Conservation (phyloP, 768 basidiomycete species). For the Russula abietina region DNA sequence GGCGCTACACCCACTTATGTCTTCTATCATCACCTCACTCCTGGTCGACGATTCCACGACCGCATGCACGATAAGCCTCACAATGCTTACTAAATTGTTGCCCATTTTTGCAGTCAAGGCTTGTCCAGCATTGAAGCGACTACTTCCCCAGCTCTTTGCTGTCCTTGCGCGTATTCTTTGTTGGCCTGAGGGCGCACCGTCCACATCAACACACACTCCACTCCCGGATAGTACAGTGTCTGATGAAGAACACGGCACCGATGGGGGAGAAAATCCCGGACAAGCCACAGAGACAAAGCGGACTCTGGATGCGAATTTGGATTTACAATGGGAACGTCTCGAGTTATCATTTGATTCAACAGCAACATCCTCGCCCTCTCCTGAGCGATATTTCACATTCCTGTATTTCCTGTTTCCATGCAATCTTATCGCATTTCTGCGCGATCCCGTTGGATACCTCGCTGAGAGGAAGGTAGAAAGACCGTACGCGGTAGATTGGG, state of each 20-base stretch:
- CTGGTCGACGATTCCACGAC: constrained; percentile 73
- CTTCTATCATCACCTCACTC: constrained; percentile 58
- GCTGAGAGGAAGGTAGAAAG: constrained; percentile 43
- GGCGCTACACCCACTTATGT: constrained; percentile 57
- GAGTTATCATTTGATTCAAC: constrained; percentile 53
- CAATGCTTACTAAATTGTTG: constrained; percentile 62
- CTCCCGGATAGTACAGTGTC: constrained; percentile 10
- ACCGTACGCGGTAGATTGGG: constrained; percentile 69
- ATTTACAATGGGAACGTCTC: constrained; percentile 63
- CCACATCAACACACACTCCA: constrained; percentile 17
- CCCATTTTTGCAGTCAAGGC: constrained; percentile 67
- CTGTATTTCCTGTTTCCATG: constrained; percentile 90
- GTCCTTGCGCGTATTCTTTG: constrained; percentile 67
- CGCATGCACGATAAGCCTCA: constrained; percentile 56
- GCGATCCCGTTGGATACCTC: constrained; percentile 61
- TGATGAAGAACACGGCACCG: neutral
- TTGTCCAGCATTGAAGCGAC: constrained; percentile 45
- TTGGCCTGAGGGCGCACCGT: constrained; percentile 56
- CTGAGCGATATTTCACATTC: constrained; percentile 63
- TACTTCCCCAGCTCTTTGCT: constrained; percentile 60
- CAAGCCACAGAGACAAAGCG: constrained; percentile 8
- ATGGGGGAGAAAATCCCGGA: constrained; percentile 16
- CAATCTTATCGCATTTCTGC: constrained; percentile 77
- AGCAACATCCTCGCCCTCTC: constrained; percentile 50
- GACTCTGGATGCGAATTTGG: constrained; percentile 37